Evolutionary conservation across 192 early-diverging fungal genomes (phyloP), one percentile per base, ranked within the genome.

Genomic region (Dissophora globulifera): DNA sequence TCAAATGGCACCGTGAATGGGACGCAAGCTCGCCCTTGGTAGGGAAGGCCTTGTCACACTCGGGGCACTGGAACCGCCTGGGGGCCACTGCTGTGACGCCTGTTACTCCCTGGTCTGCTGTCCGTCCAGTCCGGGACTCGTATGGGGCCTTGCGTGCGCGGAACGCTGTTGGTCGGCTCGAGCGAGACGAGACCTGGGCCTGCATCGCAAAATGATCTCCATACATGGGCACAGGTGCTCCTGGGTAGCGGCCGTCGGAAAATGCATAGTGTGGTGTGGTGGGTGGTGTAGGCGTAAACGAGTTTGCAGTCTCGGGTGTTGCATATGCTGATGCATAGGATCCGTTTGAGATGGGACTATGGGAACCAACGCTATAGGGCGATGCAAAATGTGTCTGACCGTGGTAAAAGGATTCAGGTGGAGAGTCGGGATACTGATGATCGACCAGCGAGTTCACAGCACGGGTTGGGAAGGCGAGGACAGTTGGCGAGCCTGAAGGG

Each of bases 1-100:
- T 76, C 33, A 76, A 23, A 47, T 76, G 72, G 51, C 72, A 76
- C 11, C 72, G 62, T 47, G 72, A 76, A 40, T 76, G 72, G 2
- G 72, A 76, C 1, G 72, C 72, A 22, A 76, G 52, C 40, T 76
- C 72, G 13, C 72, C 72, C 50, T 76, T 76, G 13, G 72, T 76
- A 0, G 72, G 72, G 63, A 76, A 76, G 0, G 72, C 72, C 51
- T 76, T 76, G 7, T 76, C 72, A 33, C 72, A 76, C 52, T 76
- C 72, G 12, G 43, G 57, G 33, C 72, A 76, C n/a, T 55, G 63
- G 58, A 76, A 76, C 9, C 72, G 72, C 31, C 63, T 58, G 3
- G 72, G 72, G 1, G 58, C 50, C n/a, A n/a, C n/a, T 26, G 72
- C 63, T 0, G 62, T 35, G 1, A 42, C 57, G 7, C 63, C 63